These are phyloP conservation scores for Phytophthora multivora DNA, from an alignment of 352 stramenopile species.

Conservation along the genomic window DNA sequence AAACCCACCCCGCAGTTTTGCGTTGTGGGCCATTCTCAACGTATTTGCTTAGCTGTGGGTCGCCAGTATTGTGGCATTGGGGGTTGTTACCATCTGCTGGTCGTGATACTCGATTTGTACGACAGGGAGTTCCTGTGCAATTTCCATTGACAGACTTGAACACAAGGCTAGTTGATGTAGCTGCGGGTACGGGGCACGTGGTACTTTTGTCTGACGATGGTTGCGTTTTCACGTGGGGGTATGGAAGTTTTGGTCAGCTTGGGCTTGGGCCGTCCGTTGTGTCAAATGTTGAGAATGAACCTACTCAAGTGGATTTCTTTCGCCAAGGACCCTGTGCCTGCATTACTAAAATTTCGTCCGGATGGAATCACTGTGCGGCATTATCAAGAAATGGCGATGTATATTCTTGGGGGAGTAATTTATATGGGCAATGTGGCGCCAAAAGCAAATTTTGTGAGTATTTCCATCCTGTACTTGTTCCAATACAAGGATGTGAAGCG, in stretches of 20 bases:
- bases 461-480: constrained; percentile 41
- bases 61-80: constrained; percentile 41
- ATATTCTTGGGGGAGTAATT: constrained; percentile 50
- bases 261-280: constrained; percentile 30
- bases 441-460: constrained; percentile 56
- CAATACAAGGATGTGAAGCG: constrained; percentile 12
- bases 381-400: constrained; percentile 24
- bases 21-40: constrained; percentile 45
- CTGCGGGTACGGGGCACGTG: constrained; percentile 36
- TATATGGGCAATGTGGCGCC: constrained; percentile 39
- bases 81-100: constrained; percentile 29
- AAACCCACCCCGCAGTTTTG: constrained; percentile 6
- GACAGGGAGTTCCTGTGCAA: constrained; percentile 21
- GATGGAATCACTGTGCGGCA: constrained; percentile 47
- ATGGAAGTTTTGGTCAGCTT: constrained; percentile 37
- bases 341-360: constrained; percentile 31
- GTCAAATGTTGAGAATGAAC: constrained; percentile 15
- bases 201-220: constrained; percentile 31
- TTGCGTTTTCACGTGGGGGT: constrained; percentile 46
- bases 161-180: constrained; percentile 28
- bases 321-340: constrained; percentile 3
- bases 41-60: constrained; percentile 23
- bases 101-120: constrained; percentile 10
- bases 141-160: constrained; percentile 25
- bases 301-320: constrained; percentile 38